phyloP scores from a whole-genome alignment of 2,329 filamentous ascomycete species.

The Aspergillus sp. region DNA sequence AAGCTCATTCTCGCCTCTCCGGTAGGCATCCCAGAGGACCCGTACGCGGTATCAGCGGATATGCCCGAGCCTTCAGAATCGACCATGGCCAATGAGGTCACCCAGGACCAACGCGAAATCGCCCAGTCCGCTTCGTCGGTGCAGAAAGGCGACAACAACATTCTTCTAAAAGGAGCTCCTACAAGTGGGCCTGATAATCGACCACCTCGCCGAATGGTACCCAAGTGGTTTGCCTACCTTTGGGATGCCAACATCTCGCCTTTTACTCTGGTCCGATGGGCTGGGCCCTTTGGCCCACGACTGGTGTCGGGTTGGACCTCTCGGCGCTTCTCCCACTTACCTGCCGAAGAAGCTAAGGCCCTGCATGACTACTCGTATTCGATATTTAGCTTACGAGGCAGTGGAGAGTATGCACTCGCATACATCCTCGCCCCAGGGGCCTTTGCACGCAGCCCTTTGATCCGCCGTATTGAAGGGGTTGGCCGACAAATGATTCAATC shows the following conservation, averaged over 20 bases:
- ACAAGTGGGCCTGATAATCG: constrained; percentile 31
- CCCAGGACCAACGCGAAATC: constrained; percentile 64
- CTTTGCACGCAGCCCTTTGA: constrained; percentile 82
- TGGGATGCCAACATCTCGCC: constrained; percentile 98
- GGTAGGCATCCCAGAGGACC: constrained; percentile 91
- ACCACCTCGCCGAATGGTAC: constrained; percentile 63
- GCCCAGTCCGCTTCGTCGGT: constrained; percentile 23
- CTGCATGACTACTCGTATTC: constrained; percentile 94
- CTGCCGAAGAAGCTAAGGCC: constrained; percentile 72
- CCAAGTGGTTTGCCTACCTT: constrained; percentile 85
- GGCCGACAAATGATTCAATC: constrained; percentile 64
- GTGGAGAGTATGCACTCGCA: constrained; percentile 87
- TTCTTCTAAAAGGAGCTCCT: constrained; percentile 46
- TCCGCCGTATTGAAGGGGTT: constrained; percentile 81
- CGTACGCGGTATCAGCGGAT: constrained; percentile 77
- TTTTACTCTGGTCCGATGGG: constrained; percentile 84
- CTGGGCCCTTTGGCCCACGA: constrained; percentile 84
- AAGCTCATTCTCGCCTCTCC: constrained; percentile 95
- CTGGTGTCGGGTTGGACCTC: constrained; percentile 95
- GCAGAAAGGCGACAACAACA: constrained; percentile 50
- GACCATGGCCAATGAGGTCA: constrained; percentile 74
- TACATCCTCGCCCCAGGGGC: constrained; percentile 94
- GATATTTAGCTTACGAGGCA: constrained; percentile 87
- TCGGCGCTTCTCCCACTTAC: constrained; percentile 86
- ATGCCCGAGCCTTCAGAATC: constrained; percentile 77